Conservation (phyloP, 176 grass and related monocot species). For the Poa pratensis region DNA sequence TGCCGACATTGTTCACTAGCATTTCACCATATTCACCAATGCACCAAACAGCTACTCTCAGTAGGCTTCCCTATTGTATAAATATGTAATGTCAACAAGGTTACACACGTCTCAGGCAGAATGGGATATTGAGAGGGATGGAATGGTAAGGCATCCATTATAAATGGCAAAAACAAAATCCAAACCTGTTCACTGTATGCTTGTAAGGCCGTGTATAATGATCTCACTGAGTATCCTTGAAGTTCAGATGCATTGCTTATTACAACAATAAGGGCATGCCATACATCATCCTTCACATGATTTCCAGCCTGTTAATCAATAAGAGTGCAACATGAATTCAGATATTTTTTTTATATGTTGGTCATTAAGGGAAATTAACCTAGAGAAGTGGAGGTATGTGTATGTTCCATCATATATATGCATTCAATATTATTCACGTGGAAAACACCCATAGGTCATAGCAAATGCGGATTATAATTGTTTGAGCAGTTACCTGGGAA, state of each 20-base stretch:
- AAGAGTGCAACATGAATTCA: conserved; percentile 31
- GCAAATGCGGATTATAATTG: neutral
- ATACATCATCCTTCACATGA: conserved; percentile 95
- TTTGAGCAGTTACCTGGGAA: neutral
- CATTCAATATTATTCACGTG: neutral
- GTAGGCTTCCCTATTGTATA: conserved; percentile 80
- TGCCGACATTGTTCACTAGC: conserved; percentile 88
- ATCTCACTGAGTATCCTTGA: conserved; percentile 96
- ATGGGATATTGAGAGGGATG: neutral
- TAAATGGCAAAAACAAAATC: conserved; percentile 28
- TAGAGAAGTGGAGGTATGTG: neutral
- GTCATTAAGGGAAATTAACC: conserved; percentile 17
- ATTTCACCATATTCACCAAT: conserved; percentile 99
- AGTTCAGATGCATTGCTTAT: conserved; percentile 91
- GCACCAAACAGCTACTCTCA: conserved; percentile 92
- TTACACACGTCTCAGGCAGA: neutral
- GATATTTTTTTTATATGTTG: neutral
- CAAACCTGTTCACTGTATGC: conserved; percentile 71
- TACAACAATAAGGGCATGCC: conserved; percentile 86
- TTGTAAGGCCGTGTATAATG: conserved; percentile 82
- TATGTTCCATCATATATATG: conserved; percentile 4
- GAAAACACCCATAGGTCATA: neutral
- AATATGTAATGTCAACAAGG: conserved; percentile 39
- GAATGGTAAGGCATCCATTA: conserved; percentile 34
- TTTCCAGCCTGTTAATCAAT: conserved; percentile 74